Conservation (phyloP, 176 grass and related monocot species). For the Carex littledalei region DNA sequence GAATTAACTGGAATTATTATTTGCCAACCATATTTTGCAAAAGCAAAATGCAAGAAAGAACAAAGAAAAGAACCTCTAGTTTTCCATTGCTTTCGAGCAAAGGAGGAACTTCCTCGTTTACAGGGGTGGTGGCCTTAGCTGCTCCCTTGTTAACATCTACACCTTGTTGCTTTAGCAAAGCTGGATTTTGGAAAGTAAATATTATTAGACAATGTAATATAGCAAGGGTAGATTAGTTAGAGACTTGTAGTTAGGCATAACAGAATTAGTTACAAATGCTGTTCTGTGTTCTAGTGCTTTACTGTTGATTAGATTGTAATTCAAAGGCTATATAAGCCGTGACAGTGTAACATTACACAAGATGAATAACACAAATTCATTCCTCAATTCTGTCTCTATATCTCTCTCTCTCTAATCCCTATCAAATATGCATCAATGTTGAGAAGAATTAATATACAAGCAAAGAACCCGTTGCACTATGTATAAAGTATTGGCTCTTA, state of each 20-base stretch:
- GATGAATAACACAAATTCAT: no score
- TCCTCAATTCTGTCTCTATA: no score
- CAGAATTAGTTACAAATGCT: no score
- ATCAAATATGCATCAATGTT: conserved; percentile 9
- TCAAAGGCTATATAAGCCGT: no score
- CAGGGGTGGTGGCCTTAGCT: conserved; percentile 51
- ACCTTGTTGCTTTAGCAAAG: conserved; percentile 92
- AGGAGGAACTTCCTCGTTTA: conserved; percentile 95
- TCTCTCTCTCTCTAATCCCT: no score
- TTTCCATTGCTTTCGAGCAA: conserved; percentile 90
- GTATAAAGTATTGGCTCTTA: background rate
- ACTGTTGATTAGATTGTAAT: no score
- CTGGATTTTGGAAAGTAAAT: conserved; percentile 32
- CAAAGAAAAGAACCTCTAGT: conserved; percentile 65
- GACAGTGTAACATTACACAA: no score
- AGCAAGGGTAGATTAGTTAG: no score
- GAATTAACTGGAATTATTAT: background rate
- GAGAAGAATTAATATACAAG: background rate
- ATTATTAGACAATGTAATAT: no score
- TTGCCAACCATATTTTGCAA: background rate
- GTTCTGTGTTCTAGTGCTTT: no score
- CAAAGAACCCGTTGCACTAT: background rate
- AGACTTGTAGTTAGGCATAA: no score
- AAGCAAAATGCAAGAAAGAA: conserved; percentile 4
- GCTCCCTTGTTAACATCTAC: conserved; percentile 69